A percentile compares a stretch with the other conserved stretches of the same genome.
These are phyloP conservation scores for Thraustotheca clavata DNA, from an alignment of 352 stramenopile species.

Conservation along the genomic window DNA sequence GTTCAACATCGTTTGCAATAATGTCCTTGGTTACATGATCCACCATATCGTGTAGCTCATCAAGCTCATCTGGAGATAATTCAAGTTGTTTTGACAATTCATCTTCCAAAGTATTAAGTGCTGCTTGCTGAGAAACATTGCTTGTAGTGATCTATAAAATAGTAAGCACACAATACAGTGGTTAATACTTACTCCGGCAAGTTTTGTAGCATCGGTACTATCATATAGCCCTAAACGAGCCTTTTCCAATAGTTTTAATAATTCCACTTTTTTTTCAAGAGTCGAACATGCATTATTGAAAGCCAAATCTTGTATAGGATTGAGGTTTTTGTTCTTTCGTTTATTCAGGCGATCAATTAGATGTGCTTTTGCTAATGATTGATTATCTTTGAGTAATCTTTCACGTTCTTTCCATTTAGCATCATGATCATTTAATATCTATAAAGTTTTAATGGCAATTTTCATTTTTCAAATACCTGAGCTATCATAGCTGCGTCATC, in stretches of 20 bases:
- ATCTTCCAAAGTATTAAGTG: too few relatives aligned
- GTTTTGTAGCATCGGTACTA: too few relatives aligned
- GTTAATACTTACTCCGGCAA: too few relatives aligned
- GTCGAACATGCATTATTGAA: background rate
- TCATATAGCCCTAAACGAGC: background rate
- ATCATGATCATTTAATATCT: constrained; percentile 5
- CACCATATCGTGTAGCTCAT: too few relatives aligned
- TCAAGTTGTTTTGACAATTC: too few relatives aligned
- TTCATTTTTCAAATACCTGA: background rate
- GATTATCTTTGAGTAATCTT: background rate
- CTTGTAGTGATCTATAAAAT: too few relatives aligned
- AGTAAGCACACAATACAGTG: too few relatives aligned
- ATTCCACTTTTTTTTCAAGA: background rate
- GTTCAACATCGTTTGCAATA: too few relatives aligned
- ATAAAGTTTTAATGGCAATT: background rate
- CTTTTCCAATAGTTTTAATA: background rate
- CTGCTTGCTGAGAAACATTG: too few relatives aligned
- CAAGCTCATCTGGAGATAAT: too few relatives aligned
- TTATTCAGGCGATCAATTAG: background rate
- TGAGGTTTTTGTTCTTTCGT: background rate
- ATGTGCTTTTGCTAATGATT: background rate
- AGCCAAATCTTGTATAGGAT: background rate
- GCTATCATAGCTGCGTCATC: background rate
- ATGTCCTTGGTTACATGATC: too few relatives aligned
- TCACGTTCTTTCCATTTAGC: constrained; percentile 5